Evolutionary conservation across 2,329 filamentous ascomycete genomes (phyloP).

Genomic region (Ophiostoma perfectum): DNA sequence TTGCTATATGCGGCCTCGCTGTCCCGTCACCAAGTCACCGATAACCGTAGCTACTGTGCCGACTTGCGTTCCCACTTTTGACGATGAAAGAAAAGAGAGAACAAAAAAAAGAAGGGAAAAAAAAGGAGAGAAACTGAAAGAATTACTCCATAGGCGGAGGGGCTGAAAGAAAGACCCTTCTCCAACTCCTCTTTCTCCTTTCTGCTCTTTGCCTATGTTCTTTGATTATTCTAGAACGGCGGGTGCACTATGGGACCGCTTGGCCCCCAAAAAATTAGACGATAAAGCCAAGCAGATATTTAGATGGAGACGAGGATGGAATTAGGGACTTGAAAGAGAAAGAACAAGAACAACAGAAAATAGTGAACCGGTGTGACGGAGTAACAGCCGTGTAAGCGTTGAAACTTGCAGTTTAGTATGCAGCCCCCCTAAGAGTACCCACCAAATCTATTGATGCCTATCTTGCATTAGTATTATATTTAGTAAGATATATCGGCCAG

Average conservation of each 20-base stretch:
- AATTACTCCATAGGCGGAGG: too few species aligned
- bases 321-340: neutral
- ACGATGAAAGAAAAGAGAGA: too few species aligned
- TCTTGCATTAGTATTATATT: neutral
- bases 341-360: neutral
- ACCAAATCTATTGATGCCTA: too few species aligned
- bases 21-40: too few species aligned
- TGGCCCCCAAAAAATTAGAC: neutral
- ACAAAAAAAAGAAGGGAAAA: too few species aligned
- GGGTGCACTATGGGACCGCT: neutral
- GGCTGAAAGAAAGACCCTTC: neutral
- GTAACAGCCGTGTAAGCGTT: constrained; percentile 9
- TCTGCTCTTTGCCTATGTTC: neutral
- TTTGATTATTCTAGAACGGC: constrained; percentile 8
- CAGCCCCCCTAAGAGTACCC: too few species aligned
- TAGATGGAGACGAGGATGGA: neutral
- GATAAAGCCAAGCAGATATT: neutral
- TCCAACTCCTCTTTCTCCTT: neutral
- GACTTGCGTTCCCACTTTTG: too few species aligned
- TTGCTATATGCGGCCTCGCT: too few species aligned
- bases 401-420: neutral
- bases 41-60: too few species aligned
- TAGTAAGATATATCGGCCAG: too few species aligned
- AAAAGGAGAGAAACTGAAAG: too few species aligned
- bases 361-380: neutral